phyloP scores from a whole-genome alignment of 129 eudicot genomes.

The Helichrysum umbraculigerum region DNA sequence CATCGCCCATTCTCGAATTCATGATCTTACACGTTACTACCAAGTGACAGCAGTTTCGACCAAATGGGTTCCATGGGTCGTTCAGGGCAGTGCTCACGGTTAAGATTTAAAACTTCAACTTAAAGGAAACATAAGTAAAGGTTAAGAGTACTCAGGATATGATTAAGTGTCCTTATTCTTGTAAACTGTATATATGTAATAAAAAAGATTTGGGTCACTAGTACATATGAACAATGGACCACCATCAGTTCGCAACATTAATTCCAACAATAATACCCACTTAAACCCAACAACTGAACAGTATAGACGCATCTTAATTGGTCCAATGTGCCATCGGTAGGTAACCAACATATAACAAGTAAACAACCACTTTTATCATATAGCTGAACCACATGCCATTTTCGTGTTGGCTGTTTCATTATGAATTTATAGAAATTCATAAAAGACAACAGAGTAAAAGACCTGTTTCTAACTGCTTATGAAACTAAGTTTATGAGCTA shows the following conservation, averaged over 20 bases:
- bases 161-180: no score
- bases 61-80: not conserved
- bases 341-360: slow-evolving; percentile 1
- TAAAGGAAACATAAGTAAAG: no score
- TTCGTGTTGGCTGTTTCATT: not conserved
- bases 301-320: not conserved
- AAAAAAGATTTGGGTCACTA: not conserved
- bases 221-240: not conserved
- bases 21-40: not conserved
- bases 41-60: not conserved
- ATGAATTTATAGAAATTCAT: not conserved
- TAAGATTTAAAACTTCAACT: no score
- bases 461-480: not conserved
- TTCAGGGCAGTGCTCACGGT: no score
- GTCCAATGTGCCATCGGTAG: not conserved
- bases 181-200: not conserved
- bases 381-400: not conserved
- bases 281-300: not conserved
- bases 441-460: not conserved
- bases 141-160: no score
- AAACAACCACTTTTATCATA: not conserved
- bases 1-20: no score
- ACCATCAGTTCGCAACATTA: not conserved
- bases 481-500: no score
- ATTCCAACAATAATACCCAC: not conserved